phyloP scores from a whole-genome alignment of 2,329 filamentous ascomycete species.

The Bipolaris sorokiniana region DNA sequence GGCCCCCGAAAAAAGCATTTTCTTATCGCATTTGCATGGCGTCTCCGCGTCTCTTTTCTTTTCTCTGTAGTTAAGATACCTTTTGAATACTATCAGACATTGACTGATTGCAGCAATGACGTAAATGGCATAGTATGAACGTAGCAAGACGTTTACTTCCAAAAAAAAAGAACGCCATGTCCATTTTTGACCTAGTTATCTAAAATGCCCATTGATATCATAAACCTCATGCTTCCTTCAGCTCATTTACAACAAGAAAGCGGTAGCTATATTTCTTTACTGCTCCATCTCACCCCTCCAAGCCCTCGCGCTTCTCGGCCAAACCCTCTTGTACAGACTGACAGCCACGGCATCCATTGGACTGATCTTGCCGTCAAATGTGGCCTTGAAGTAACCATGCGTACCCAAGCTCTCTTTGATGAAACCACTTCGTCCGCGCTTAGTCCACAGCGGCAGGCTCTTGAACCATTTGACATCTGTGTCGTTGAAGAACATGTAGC shows the following conservation, averaged over 20 bases:
- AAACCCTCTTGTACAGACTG: constrained; percentile 65
- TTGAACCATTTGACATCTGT: constrained; percentile 98
- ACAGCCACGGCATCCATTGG: constrained; percentile 93
- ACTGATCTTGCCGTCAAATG: constrained; percentile 94
- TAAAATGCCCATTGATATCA: constrained; percentile 26
- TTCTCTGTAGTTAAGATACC: background rate
- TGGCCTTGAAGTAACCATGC: constrained; percentile 99
- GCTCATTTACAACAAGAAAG: too few species aligned
- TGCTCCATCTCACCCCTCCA: constrained; percentile 41
- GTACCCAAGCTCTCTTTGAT: constrained; percentile 95
- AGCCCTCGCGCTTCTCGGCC: constrained; percentile 68
- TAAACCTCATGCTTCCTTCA: constrained; percentile 4
- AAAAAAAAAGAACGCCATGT: constrained; percentile 11
- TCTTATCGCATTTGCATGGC: background rate
- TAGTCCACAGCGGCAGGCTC: constrained; percentile 92
- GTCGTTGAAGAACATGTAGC: constrained; percentile 99
- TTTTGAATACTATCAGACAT: background rate
- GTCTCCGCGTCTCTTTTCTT: background rate
- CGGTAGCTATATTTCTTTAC: background rate
- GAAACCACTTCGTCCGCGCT: constrained; percentile 82
- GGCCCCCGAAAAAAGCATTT: background rate
- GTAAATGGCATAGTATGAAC: background rate
- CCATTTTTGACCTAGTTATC: constrained; percentile 28
- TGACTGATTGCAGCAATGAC: background rate
- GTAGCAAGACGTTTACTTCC: too few species aligned